phyloP scores from a whole-genome alignment of 768 basidiomycete species.

The Holtermannia corniformis region DNA sequence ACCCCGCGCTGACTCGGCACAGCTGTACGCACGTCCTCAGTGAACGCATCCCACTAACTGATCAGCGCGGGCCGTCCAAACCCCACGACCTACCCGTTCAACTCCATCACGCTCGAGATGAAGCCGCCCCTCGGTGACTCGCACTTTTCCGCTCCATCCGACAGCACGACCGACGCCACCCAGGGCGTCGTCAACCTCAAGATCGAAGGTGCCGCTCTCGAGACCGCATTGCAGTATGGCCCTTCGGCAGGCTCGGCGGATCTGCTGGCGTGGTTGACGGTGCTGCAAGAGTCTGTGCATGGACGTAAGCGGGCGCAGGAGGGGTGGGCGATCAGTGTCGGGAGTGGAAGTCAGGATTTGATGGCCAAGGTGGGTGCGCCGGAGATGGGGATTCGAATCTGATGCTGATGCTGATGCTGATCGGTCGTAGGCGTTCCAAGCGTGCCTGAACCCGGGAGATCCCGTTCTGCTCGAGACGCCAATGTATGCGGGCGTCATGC shows the following conservation, averaged over 20 bases:
- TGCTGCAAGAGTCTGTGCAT: slow-evolving; percentile 63
- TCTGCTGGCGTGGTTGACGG: slow-evolving; percentile 44
- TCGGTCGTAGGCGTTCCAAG: slow-evolving; percentile 64
- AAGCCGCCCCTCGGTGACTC: slow-evolving; percentile 32
- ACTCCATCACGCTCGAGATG: slow-evolving; percentile 53
- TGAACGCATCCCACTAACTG: neutral
- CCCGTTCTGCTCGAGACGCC: slow-evolving; percentile 64
- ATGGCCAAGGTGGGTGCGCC: slow-evolving; percentile 61
- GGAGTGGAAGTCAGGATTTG: slow-evolving; percentile 79
- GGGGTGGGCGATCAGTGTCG: slow-evolving; percentile 69
- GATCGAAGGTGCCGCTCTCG: slow-evolving; percentile 56
- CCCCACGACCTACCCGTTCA: slow-evolving; percentile 80
- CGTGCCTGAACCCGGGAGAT: slow-evolving; percentile 70
- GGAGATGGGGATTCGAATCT: neutral
- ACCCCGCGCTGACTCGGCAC: slow-evolving; percentile 50
- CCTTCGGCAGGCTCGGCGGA: slow-evolving; percentile 59
- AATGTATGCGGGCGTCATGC: slow-evolving; percentile 40
- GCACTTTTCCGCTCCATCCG: slow-evolving; percentile 46
- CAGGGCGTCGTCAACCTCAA: slow-evolving; percentile 37
- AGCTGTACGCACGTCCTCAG: slow-evolving; percentile 40
- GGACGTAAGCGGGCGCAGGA: slow-evolving; percentile 45
- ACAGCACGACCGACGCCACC: slow-evolving; percentile 46
- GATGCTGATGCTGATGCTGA: slow-evolving; percentile 1
- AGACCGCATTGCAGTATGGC: slow-evolving; percentile 63
- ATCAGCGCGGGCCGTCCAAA: slow-evolving; percentile 76